These are phyloP conservation scores for Mortierella sp. DNA, from an alignment of 371 early-diverging fungal species.

Conservation along the genomic window DNA sequence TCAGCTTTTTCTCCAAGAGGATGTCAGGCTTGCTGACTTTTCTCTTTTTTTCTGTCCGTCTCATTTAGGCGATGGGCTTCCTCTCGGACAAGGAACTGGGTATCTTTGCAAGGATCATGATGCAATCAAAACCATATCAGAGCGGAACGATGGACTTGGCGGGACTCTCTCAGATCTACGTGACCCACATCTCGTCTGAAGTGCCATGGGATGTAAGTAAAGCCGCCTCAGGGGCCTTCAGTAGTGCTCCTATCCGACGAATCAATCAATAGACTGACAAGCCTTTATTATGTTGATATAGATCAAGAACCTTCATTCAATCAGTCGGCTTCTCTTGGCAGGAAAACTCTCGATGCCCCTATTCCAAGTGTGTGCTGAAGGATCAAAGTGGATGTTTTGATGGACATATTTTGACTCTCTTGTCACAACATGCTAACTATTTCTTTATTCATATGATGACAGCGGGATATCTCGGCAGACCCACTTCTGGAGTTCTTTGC, in stretches of 20 bases:
- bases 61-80: constrained; percentile 33
- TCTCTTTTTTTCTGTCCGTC: too few species aligned
- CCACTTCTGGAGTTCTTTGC: constrained; percentile 37
- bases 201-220: constrained; percentile 36
- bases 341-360: constrained; percentile 43
- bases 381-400: too few species aligned
- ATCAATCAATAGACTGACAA: neutral
- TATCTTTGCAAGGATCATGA: constrained; percentile 45
- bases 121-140: constrained; percentile 39
- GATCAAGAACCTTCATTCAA: constrained; percentile 31
- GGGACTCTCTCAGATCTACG: constrained; percentile 21
- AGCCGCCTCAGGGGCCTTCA: neutral
- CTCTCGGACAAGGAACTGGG: constrained; percentile 45
- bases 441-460: neutral
- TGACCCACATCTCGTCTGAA: constrained; percentile 43
- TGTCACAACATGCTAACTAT: neutral
- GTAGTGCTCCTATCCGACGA: neutral
- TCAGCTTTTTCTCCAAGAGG: neutral
- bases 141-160: constrained; percentile 39
- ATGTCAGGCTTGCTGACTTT: neutral
- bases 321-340: constrained; percentile 43
- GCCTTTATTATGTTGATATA: neutral
- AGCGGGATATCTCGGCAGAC: constrained; percentile 50
- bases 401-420: neutral
- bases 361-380: constrained; percentile 25